Percentiles rank a stretch among this genome's conserved stretches.
These are phyloP conservation scores for Malassezia globosa DNA, from an alignment of 1,284 basidiomycete genomes.

Conservation along the genomic window DNA sequence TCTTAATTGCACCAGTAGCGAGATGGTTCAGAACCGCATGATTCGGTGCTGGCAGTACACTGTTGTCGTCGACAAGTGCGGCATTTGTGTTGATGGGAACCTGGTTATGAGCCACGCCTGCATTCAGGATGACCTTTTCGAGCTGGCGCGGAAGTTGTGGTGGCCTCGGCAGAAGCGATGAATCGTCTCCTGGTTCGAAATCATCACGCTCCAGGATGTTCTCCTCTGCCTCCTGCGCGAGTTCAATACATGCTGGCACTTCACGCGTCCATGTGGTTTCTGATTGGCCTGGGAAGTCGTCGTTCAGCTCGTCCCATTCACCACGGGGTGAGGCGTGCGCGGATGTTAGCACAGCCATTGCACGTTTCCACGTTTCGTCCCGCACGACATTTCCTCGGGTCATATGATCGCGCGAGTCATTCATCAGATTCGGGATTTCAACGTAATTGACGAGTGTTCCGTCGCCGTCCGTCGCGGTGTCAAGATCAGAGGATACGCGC, in stretches of 20 bases:
- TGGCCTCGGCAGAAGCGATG: slow-evolving; percentile 26
- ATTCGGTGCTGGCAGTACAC: slow-evolving; percentile 72
- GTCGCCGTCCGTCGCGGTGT: slow-evolving; percentile 85
- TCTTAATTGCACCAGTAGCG: slow-evolving; percentile 86
- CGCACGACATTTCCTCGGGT: background rate
- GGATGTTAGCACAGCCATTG: slow-evolving; percentile 10
- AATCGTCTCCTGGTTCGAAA: background rate
- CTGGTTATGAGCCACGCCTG: slow-evolving; percentile 23
- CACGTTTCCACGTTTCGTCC: slow-evolving; percentile 9
- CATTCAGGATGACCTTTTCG: slow-evolving; percentile 83
- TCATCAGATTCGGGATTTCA: slow-evolving; percentile 39
- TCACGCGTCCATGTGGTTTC: slow-evolving; percentile 47
- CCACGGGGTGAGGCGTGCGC: slow-evolving; percentile 22
- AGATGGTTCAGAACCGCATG: slow-evolving; percentile 92
- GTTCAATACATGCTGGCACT: slow-evolving; percentile 45
- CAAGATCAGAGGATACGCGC: slow-evolving; percentile 63
- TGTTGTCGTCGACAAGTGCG: slow-evolving; percentile 67
- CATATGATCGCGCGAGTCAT: background rate
- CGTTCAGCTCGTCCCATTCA: slow-evolving; percentile 32
- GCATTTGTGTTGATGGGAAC: slow-evolving; percentile 20
- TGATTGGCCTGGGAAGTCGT: slow-evolving; percentile 15
- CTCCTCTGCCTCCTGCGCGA: slow-evolving; percentile 42
- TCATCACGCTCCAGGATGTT: slow-evolving; percentile 18
- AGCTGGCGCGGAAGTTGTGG: slow-evolving; percentile 78
- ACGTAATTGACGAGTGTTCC: slow-evolving; percentile 85